Evolutionary conservation across 2,329 filamentous ascomycete genomes (phyloP).

Genomic region (Fusarium redolens): DNA sequence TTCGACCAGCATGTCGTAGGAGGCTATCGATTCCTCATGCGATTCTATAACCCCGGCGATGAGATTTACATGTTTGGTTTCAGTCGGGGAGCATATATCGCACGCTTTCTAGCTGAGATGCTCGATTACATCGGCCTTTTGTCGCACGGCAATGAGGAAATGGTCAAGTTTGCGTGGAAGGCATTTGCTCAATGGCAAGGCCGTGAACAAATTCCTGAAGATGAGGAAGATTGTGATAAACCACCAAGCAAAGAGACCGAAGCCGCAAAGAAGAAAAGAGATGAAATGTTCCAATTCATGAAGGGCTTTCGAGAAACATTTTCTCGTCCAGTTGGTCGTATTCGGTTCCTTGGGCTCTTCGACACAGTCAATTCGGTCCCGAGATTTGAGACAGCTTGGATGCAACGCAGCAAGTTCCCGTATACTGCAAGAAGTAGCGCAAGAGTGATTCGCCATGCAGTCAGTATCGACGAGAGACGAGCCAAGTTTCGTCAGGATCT

Average conservation of each 20-base stretch:
- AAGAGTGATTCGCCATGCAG: constrained; percentile 74
- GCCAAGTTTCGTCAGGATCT: constrained; percentile 79
- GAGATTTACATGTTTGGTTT: constrained; percentile 81
- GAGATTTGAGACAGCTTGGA: constrained; percentile 79
- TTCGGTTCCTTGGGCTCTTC: constrained; percentile 82
- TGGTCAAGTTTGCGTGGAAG: constrained; percentile 87
- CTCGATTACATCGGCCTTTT: constrained; percentile 84
- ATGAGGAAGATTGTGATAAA: constrained; percentile 43
- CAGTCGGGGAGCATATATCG: constrained; percentile 78
- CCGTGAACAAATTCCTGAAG: constrained; percentile 59
- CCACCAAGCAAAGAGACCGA: constrained; percentile 50
- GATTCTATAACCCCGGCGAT: constrained; percentile 73
- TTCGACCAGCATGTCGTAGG: constrained; percentile 87
- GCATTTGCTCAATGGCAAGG: constrained; percentile 80
- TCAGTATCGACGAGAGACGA: constrained; percentile 76
- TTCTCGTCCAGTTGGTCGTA: constrained; percentile 77
- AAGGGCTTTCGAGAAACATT: constrained; percentile 85
- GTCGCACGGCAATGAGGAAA: constrained; percentile 85
- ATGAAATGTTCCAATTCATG: constrained; percentile 79
- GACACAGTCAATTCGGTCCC: constrained; percentile 86
- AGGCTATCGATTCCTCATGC: constrained; percentile 83
- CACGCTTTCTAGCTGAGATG: constrained; percentile 84
- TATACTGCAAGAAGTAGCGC: constrained; percentile 70
- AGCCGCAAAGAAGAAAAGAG: constrained; percentile 53
- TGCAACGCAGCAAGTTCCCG: constrained; percentile 82